Percentiles rank a stretch among this genome's conserved stretches.
These are phyloP conservation scores for Paecilomyces dactylethromorphus DNA, from an alignment of 2,329 filamentous ascomycete genomes.

Conservation along the genomic window DNA sequence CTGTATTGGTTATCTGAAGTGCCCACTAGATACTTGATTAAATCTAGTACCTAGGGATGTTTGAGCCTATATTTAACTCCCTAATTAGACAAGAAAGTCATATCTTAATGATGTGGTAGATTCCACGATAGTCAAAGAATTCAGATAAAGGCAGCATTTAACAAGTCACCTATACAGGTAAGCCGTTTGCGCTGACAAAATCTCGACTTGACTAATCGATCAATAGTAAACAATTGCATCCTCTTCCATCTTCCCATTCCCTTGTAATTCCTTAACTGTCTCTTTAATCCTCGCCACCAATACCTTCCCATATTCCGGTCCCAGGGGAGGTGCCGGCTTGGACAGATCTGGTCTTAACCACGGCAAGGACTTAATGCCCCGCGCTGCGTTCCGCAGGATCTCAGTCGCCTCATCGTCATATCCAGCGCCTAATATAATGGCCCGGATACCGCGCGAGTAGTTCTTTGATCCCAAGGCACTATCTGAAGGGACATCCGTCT, in stretches of 20 bases:
- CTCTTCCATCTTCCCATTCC: not conserved
- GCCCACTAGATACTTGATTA: too few relatives aligned
- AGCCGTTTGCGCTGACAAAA: not conserved
- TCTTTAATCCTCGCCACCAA: slow-evolving; percentile 1
- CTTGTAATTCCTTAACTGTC: not conserved
- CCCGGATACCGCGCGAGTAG: slow-evolving; percentile 10
- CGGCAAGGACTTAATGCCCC: slow-evolving; percentile 11
- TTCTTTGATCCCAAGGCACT: slow-evolving; percentile 13
- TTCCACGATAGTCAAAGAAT: too few relatives aligned
- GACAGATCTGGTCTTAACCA: slow-evolving; percentile 15
- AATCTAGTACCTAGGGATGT: too few relatives aligned
- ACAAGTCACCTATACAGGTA: too few relatives aligned
- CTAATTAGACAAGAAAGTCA: too few relatives aligned
- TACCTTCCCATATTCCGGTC: slow-evolving; percentile 16
- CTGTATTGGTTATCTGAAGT: too few relatives aligned
- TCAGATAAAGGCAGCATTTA: too few relatives aligned
- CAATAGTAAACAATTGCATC: not conserved
- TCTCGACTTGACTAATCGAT: not conserved
- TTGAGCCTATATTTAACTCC: too few relatives aligned
- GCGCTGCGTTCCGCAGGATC: slow-evolving; percentile 10
- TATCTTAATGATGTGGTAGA: too few relatives aligned
- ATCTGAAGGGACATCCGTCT: slow-evolving; percentile 7
- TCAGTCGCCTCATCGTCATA: slow-evolving; percentile 11
- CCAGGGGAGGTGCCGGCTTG: slow-evolving; percentile 14
- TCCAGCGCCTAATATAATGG: slow-evolving; percentile 14